Evolutionary conservation across 768 basidiomycete genomes (phyloP).

Genomic region (Cystofilobasidium macerans): DNA sequence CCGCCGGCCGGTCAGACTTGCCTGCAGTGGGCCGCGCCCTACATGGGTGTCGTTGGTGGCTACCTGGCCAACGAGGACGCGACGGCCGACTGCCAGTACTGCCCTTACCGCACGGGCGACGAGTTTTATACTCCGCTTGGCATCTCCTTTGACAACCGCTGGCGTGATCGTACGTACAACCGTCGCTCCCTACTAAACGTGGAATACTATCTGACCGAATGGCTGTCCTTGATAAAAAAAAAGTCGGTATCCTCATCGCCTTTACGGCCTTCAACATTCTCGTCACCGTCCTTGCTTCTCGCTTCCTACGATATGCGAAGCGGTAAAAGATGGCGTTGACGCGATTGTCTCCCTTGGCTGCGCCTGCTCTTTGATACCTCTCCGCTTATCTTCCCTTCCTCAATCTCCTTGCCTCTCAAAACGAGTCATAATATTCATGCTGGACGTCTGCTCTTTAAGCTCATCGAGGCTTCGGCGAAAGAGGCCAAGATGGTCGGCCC

Average conservation of each 20-base stretch:
- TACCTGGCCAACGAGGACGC: slow-evolving; percentile 58
- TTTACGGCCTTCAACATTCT: slow-evolving; percentile 54
- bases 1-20: slow-evolving; percentile 70
- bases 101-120: slow-evolving; percentile 33
- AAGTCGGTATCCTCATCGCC: slow-evolving; percentile 43
- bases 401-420: too few relatives aligned
- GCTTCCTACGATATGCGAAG: slow-evolving; percentile 55
- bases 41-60: slow-evolving; percentile 53
- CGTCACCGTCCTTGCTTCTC: slow-evolving; percentile 49
- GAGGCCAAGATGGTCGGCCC: too few relatives aligned
- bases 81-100: slow-evolving; percentile 57
- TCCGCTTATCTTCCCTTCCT: neutral
- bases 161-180: slow-evolving; percentile 47
- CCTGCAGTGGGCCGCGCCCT: slow-evolving; percentile 55
- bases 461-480: too few relatives aligned
- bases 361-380: too few relatives aligned
- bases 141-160: slow-evolving; percentile 51
- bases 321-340: neutral
- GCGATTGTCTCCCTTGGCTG: too few relatives aligned
- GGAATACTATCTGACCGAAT: too few relatives aligned
- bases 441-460: too few relatives aligned
- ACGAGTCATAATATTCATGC: too few relatives aligned
- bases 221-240: too few relatives aligned
- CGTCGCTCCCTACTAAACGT: too few relatives aligned
- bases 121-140: slow-evolving; percentile 59